Conservation (phyloP, 163 green algal species). For the Chlorella variabilis region DNA sequence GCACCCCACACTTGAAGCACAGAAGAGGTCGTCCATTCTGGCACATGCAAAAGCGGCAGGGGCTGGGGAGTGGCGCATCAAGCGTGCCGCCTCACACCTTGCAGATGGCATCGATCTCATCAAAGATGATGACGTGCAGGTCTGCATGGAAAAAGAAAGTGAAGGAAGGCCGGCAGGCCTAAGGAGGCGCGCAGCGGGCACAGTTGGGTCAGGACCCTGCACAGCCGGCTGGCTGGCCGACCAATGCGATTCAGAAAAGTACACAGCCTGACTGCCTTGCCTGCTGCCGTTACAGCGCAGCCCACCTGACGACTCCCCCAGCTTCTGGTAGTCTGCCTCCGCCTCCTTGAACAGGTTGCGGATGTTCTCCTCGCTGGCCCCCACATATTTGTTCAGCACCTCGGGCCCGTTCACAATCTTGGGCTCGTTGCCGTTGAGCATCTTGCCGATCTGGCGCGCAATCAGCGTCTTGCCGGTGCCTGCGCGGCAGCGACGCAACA, state of each 20-base stretch:
- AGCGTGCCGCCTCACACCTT: constrained; percentile 68
- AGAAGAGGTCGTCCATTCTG: no score
- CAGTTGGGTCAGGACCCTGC: no score
- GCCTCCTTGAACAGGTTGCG: constrained; percentile 95
- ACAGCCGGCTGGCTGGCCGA: not conserved
- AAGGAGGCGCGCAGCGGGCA: no score
- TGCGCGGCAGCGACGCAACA: not conserved
- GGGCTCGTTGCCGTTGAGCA: constrained; percentile 98
- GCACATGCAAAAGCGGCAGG: no score
- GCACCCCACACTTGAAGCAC: no score
- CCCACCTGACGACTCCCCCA: constrained; percentile 55
- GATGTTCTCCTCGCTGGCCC: constrained; percentile 97
- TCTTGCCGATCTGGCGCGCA: constrained; percentile 98
- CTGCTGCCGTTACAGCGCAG: no score
- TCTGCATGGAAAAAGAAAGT: constrained; percentile 37
- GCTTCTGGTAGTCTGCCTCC: constrained; percentile 86
- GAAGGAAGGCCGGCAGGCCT: not conserved
- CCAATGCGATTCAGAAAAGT: no score
- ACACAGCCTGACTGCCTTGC: no score
- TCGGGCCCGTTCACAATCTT: constrained; percentile 99
- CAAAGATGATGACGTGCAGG: constrained; percentile 99
- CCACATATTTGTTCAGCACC: constrained; percentile 95
- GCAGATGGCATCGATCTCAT: constrained; percentile 99
- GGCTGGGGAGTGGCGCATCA: no score
- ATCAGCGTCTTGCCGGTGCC: constrained; percentile 99